Percentiles rank a stretch among this genome's conserved stretches.
These are phyloP conservation scores for Mycotypha africana DNA, from an alignment of 371 early-diverging fungal genomes.

Conservation along the genomic window DNA sequence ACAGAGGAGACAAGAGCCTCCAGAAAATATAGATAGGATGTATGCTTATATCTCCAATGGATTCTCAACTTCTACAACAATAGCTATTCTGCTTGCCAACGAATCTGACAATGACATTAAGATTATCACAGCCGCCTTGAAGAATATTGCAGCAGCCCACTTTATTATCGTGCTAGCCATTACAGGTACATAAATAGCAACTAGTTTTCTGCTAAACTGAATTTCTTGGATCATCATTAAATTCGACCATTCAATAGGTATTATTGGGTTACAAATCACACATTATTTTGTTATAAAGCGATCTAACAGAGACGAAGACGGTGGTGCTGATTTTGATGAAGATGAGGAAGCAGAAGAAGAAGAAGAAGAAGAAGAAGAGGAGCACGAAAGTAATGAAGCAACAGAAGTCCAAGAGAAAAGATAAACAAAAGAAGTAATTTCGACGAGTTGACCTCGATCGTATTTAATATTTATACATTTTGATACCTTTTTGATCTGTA, in stretches of 20 bases:
- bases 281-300: slow-evolving; percentile 34
- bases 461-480: too few relatives aligned
- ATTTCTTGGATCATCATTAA: too few relatives aligned
- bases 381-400: not conserved
- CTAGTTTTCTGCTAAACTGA: too few relatives aligned
- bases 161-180: slow-evolving; percentile 41
- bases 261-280: slow-evolving; percentile 41
- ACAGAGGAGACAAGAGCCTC: too few relatives aligned
- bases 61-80: not conserved
- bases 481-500: too few relatives aligned
- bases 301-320: not conserved
- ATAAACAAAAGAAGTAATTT: too few relatives aligned
- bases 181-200: slow-evolving; percentile 8
- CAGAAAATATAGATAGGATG: not conserved
- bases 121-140: slow-evolving; percentile 9
- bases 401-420: too few relatives aligned
- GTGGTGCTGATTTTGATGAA: not conserved
- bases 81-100: not conserved
- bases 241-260: too few relatives aligned
- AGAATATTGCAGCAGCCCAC: slow-evolving; percentile 44
- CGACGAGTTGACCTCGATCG: too few relatives aligned
- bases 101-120: not conserved
- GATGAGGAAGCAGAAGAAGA: slow-evolving; percentile 5
- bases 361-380: not conserved
- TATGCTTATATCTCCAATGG: not conserved